Base-by-base conservation (phyloP, 1,284 basidiomycete genomes). In the Phenoliferia sp. region DNA sequence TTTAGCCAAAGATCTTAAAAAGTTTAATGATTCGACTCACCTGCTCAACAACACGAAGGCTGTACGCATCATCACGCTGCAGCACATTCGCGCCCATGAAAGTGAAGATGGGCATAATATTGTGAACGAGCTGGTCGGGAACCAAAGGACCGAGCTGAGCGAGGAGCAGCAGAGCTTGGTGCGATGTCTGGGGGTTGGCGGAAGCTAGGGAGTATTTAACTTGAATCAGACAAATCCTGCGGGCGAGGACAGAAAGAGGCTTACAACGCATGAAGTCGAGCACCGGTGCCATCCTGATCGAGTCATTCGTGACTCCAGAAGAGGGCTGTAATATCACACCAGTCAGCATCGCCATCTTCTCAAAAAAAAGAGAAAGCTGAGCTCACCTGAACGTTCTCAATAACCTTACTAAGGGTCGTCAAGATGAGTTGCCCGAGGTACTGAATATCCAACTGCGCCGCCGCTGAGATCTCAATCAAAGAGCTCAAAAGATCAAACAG, bases 21-120 rank as follows among this genome's bases (percentile, higher is more conserved):
- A 19, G 35, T 59, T 52, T 22, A 55, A 59, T 28, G 22, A 9
- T 4, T 1, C 31, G 57, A 50, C 76, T 68, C 63, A 90, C 91
- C 84, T 90, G 91, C 78, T 97, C 93, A 16, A 99, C 91, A 5
- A 99, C 94, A 34, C 88, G 86, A 82, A 97, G 94, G 77, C 90
- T 95, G 80, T 94, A 95, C 0, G 90, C 86, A 77, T 99, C 96
- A 76, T 99, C 96, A 57, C 94, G 85, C 78, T 97, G 94, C 81
- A 99, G 89, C 29, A 98, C 88, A 68, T 93, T 93, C 10, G 92
- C 90, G 33, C 96, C 95, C 89, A 99, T 97, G 81, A 98, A 99
- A 0, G 95, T 98, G 81, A 99, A 98, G 66, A 99, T 89, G 7
- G 96, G 94, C 93, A 99, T 98, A 68, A 97, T 86, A 75, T 96